Conservation (phyloP, 352 stramenopile species). For the Phytopythium oedochilum region DNA sequence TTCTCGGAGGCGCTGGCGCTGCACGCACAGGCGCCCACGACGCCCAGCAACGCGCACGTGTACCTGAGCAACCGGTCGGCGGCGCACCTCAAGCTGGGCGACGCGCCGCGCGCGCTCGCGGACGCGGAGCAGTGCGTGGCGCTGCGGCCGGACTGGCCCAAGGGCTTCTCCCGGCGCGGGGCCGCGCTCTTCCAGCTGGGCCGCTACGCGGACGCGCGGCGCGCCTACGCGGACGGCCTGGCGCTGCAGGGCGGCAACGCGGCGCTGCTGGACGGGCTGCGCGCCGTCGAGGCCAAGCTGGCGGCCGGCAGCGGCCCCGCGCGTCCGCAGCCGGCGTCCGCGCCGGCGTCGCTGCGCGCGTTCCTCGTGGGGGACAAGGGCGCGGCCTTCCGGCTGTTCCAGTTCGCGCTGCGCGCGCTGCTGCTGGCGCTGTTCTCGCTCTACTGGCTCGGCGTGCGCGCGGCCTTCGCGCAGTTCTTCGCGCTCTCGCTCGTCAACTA, state of each 20-base stretch:
- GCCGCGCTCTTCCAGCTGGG: constrained; percentile 64
- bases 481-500: constrained; percentile 80
- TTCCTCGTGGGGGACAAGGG: constrained; percentile 53
- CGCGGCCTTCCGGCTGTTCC: constrained; percentile 65
- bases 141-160: constrained; percentile 75
- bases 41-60: constrained; percentile 41
- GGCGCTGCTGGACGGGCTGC: constrained; percentile 66
- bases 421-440: constrained; percentile 64
- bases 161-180: constrained; percentile 85
- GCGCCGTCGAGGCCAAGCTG: constrained; percentile 51
- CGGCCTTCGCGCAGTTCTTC: constrained; percentile 76
- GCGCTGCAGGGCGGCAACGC: constrained; percentile 53
- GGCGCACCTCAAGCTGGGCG: constrained; percentile 72
- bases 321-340: neutral
- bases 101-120: constrained; percentile 53
- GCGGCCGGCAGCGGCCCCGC: constrained; percentile 4
- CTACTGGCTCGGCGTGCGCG: constrained; percentile 61
- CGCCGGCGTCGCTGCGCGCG: constrained; percentile 27
- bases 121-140: constrained; percentile 81
- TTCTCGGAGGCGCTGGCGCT: constrained; percentile 83
- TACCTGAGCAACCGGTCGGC: constrained; percentile 86
- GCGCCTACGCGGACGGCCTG: constrained; percentile 78
- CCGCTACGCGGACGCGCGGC: constrained; percentile 64
- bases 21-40: constrained; percentile 22
- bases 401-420: constrained; percentile 61